A percentile compares a stretch with the other conserved stretches of the same genome.
Conservation (phyloP, 2,329 filamentous ascomycete genomes). For the Tolypocladium endophyticum region DNA sequence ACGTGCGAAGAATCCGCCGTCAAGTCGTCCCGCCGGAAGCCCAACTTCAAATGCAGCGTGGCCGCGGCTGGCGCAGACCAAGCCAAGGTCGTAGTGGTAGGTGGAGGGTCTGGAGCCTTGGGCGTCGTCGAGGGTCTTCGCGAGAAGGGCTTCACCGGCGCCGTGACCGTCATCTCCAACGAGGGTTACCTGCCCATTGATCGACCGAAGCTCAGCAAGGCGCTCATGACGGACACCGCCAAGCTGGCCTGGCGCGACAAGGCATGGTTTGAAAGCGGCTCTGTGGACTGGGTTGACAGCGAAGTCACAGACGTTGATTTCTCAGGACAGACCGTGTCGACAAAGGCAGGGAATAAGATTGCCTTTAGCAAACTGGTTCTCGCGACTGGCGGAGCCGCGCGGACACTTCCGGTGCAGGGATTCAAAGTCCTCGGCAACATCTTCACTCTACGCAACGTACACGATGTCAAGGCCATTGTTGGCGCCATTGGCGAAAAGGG, state of each 20-base stretch:
- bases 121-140: slow-evolving; percentile 76
- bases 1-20: slow-evolving; percentile 69
- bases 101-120: slow-evolving; percentile 75
- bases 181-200: slow-evolving; percentile 87
- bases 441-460: slow-evolving; percentile 70
- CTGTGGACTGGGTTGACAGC: slow-evolving; percentile 46
- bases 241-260: slow-evolving; percentile 71
- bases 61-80: slow-evolving; percentile 30
- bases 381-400: slow-evolving; percentile 74
- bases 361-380: slow-evolving; percentile 83
- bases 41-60: slow-evolving; percentile 61
- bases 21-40: slow-evolving; percentile 62
- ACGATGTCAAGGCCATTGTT: slow-evolving; percentile 68
- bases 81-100: slow-evolving; percentile 73
- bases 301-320: slow-evolving; percentile 73
- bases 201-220: slow-evolving; percentile 91
- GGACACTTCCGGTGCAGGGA: slow-evolving; percentile 66
- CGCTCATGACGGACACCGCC: slow-evolving; percentile 67
- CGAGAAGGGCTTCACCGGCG: slow-evolving; percentile 67
- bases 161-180: slow-evolving; percentile 71
- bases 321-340: slow-evolving; percentile 58
- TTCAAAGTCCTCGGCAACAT: slow-evolving; percentile 83
- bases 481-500: slow-evolving; percentile 68
- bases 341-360: slow-evolving; percentile 59
- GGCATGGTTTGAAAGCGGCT: slow-evolving; percentile 61